Conservation (phyloP, 805 yeast species). For the Kazachstania psychrophila region DNA sequence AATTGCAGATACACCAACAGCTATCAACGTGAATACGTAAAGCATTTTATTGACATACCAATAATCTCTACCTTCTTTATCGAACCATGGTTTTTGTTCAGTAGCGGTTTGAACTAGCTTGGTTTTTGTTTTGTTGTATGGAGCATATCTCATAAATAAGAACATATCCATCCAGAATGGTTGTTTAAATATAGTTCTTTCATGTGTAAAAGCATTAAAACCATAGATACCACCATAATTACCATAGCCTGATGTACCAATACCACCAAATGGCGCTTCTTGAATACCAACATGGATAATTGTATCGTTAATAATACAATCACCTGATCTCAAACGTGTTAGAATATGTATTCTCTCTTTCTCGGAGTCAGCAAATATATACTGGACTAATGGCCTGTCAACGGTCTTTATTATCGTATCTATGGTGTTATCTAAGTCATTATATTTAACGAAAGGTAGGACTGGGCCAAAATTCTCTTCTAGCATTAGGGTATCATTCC, state of each 20-base stretch:
- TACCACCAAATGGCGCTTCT: slow-evolving; percentile 83
- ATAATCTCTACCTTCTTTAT: slow-evolving; percentile 29
- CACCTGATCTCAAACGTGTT: slow-evolving; percentile 60
- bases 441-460: slow-evolving; percentile 58
- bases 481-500: slow-evolving; percentile 64
- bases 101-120: slow-evolving; percentile 22
- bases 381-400: slow-evolving; percentile 77
- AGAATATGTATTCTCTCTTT: slow-evolving; percentile 42
- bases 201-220: slow-evolving; percentile 66
- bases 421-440: slow-evolving; percentile 37
- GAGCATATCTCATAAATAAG: slow-evolving; percentile 59
- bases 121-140: slow-evolving; percentile 34
- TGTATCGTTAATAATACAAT: slow-evolving; percentile 58
- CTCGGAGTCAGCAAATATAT: slow-evolving; percentile 48
- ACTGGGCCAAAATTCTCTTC: slow-evolving; percentile 82
- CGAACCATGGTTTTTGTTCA: slow-evolving; percentile 31
- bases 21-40: background rate
- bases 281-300: slow-evolving; percentile 59
- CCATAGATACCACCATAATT: slow-evolving; percentile 70
- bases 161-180: slow-evolving; percentile 55
- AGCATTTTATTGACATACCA: slow-evolving; percentile 6
- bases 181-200: slow-evolving; percentile 56
- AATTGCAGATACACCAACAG: background rate
- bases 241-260: slow-evolving; percentile 79
- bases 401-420: slow-evolving; percentile 37